Evolutionary conservation across 495 filamentous ascomycete species (phyloP).

Genomic region (Symbiotaphrina buchneri): DNA sequence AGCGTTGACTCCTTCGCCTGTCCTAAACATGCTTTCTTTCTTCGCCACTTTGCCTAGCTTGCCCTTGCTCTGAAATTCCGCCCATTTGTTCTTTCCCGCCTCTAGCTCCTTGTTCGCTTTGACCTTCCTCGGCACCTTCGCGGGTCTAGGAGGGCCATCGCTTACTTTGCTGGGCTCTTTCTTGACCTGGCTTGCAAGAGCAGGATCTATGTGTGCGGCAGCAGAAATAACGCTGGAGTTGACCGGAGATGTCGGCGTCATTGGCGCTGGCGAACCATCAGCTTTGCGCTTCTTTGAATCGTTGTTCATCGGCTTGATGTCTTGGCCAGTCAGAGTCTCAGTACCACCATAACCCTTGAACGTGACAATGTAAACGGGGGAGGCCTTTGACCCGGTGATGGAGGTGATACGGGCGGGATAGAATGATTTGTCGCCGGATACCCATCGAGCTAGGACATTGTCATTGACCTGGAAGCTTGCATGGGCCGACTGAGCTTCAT

Average conservation of each 20-base stretch:
- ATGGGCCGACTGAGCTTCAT: slow-evolving; percentile 21
- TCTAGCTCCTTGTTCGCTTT: slow-evolving; percentile 81
- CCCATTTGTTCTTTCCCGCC: slow-evolving; percentile 81
- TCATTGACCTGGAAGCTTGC: slow-evolving; percentile 46
- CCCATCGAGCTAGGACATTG: slow-evolving; percentile 71
- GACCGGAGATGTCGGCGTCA: slow-evolving; percentile 20
- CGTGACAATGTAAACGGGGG: slow-evolving; percentile 79
- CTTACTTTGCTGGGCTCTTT: slow-evolving; percentile 39
- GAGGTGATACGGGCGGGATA: slow-evolving; percentile 86
- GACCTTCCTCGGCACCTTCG: slow-evolving; percentile 56
- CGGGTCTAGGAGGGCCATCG: slow-evolving; percentile 40
- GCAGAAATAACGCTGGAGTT: slow-evolving; percentile 62
- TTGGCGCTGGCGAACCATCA: slow-evolving; percentile 44
- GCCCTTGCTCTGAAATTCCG: slow-evolving; percentile 67
- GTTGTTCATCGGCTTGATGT: slow-evolving; percentile 54
- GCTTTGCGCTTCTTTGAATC: slow-evolving; percentile 76
- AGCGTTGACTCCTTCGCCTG: slow-evolving; percentile 62
- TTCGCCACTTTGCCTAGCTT: slow-evolving; percentile 47
- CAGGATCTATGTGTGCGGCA: slow-evolving; percentile 65
- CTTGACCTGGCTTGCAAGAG: slow-evolving; percentile 45
- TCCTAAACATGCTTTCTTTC: slow-evolving; percentile 96
- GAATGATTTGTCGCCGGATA: slow-evolving; percentile 70
- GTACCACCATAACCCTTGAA: slow-evolving; percentile 80
- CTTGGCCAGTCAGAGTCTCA: slow-evolving; percentile 64
- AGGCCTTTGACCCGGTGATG: slow-evolving; percentile 71